Percentiles rank a stretch among this genome's conserved stretches.
phyloP scores from a whole-genome alignment of 306 rosid species.

The Prinsepia uniflora region DNA sequence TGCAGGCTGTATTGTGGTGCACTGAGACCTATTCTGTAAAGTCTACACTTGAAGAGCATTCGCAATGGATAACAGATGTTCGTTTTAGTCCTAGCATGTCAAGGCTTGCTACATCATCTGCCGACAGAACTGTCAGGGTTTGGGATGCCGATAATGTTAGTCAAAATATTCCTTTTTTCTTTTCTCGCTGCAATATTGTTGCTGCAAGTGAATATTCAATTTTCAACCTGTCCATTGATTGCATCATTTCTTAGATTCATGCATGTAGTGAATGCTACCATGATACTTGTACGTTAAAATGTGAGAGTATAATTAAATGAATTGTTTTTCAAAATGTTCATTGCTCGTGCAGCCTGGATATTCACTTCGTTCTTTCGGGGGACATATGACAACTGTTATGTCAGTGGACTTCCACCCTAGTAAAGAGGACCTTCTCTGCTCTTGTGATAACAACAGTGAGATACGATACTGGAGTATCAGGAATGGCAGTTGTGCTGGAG shows the following conservation, averaged over 20 bases:
- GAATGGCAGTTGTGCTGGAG: constrained; percentile 62
- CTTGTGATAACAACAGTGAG: constrained; percentile 64
- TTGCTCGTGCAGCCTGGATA: constrained; percentile 54
- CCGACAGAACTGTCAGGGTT: constrained; percentile 74
- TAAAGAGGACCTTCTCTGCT: constrained; percentile 67
- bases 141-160: constrained; percentile 84
- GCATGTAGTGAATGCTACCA: not conserved
- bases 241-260: not conserved
- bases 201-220: not conserved
- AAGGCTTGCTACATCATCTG: constrained; percentile 78
- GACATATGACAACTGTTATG: constrained; percentile 56
- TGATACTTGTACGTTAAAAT: not conserved
- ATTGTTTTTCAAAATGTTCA: too few species aligned
- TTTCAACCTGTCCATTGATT: not conserved
- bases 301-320: not conserved
- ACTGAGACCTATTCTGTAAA: constrained; percentile 47
- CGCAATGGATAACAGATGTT: constrained; percentile 68
- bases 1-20: constrained; percentile 81
- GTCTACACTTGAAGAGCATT: constrained; percentile 69
- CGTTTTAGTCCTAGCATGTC: constrained; percentile 62
- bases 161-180: constrained; percentile 9
- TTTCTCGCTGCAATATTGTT: not conserved
- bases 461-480: constrained; percentile 76
- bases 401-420: constrained; percentile 86
- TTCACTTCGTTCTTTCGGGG: constrained; percentile 66